These are phyloP conservation scores for Arabidopsis suecica DNA, from an alignment of 345 rosid species.

Conservation along the genomic window DNA sequence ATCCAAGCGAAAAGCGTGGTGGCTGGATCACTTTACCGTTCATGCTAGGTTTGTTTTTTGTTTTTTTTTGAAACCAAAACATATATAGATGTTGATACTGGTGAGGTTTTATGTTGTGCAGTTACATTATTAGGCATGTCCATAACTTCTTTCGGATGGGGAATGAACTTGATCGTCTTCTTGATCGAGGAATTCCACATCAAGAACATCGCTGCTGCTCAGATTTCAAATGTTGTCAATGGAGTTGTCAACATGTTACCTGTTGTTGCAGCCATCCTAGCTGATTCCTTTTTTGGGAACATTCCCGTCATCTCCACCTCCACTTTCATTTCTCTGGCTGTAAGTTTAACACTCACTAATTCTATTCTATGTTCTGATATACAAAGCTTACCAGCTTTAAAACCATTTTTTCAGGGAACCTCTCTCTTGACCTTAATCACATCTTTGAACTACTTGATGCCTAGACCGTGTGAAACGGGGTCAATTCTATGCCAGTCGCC, in stretches of 20 bases:
- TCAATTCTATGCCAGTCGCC: constrained; percentile 45
- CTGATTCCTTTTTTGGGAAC: constrained; percentile 56
- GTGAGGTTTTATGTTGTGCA: constrained; percentile 28
- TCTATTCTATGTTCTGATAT: neutral
- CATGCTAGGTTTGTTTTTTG: constrained; percentile 43
- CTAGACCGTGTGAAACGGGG: constrained; percentile 43
- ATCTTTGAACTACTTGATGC: constrained; percentile 44
- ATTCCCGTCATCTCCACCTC: constrained; percentile 44
- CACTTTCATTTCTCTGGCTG: constrained; percentile 47
- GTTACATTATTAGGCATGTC: constrained; percentile 48
- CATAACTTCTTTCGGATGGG: constrained; percentile 51
- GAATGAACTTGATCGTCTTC: constrained; percentile 51
- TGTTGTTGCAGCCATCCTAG: constrained; percentile 50
- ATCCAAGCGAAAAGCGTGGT: constrained; percentile 39
- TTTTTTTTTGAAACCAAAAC: neutral
- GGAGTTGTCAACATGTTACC: constrained; percentile 50
- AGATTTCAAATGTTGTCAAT: constrained; percentile 43
- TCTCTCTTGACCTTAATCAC: constrained; percentile 50
- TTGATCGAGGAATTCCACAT: constrained; percentile 52
- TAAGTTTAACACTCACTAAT: constrained; percentile 27
- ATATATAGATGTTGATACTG: neutral
- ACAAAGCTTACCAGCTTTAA: neutral
- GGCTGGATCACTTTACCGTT: constrained; percentile 64
- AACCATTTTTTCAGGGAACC: constrained; percentile 46
- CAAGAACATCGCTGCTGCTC: constrained; percentile 54